Evolutionary conservation across 345 rosid species (phyloP).

Genomic region (Populus tremula): DNA sequence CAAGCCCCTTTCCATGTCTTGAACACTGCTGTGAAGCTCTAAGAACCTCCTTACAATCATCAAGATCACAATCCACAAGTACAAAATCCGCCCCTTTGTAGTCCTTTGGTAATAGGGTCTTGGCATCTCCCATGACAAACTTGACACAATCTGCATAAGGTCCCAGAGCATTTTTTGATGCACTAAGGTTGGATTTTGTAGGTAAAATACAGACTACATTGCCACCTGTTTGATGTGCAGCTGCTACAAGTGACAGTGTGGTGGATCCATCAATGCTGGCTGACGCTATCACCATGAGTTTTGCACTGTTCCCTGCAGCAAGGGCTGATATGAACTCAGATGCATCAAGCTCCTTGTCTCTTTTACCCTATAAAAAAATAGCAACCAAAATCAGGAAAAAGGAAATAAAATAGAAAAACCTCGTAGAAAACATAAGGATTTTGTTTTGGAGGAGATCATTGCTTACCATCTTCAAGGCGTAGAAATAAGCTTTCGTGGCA

Average conservation of each 20-base stretch:
- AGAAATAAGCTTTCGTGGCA: slow-evolving; percentile 54
- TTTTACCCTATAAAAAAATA: slow-evolving; percentile 31
- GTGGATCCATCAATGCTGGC: slow-evolving; percentile 19
- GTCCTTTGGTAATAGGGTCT: slow-evolving; percentile 23
- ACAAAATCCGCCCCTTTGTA: slow-evolving; percentile 41
- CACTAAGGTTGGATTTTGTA: neutral
- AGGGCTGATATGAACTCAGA: slow-evolving; percentile 60
- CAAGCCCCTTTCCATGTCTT: slow-evolving; percentile 9
- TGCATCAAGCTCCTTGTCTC: slow-evolving; percentile 44
- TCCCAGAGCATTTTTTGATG: slow-evolving; percentile 22
- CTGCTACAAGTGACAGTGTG: slow-evolving; percentile 38
- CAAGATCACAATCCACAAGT: slow-evolving; percentile 41
- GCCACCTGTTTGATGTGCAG: slow-evolving; percentile 50
- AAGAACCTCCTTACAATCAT: slow-evolving; percentile 17
- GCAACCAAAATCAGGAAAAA: neutral
- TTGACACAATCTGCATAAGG: slow-evolving; percentile 21
- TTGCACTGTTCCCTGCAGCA: slow-evolving; percentile 54
- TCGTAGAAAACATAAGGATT: too few relatives aligned
- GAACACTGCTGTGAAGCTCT: slow-evolving; percentile 24
- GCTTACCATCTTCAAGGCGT: slow-evolving; percentile 46
- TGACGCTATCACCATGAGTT: slow-evolving; percentile 43
- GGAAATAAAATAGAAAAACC: neutral
- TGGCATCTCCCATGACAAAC: slow-evolving; percentile 37
- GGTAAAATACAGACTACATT: slow-evolving; percentile 33
- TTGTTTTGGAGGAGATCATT: neutral